Conservation (phyloP, 345 rosid species). For the Syzygium grande region DNA sequence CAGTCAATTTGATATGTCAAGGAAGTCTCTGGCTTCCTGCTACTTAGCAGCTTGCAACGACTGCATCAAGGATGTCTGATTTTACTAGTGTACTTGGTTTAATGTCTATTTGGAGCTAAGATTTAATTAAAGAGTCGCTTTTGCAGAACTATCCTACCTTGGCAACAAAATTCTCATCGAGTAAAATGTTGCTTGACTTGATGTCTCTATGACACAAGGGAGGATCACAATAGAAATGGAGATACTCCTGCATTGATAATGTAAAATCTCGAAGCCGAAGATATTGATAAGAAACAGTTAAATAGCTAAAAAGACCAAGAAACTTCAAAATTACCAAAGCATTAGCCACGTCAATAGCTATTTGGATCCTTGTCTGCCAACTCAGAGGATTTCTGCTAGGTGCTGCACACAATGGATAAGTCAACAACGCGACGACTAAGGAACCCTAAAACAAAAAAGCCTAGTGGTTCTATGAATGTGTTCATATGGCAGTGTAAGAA, state of each 20-base stretch:
- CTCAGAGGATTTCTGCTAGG: constrained; percentile 50
- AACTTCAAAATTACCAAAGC: constrained; percentile 63
- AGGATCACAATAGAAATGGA: constrained; percentile 94
- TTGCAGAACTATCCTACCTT: constrained; percentile 36
- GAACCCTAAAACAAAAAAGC: not conserved
- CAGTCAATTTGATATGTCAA: not conserved
- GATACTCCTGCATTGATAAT: constrained; percentile 62
- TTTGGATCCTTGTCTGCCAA: constrained; percentile 84
- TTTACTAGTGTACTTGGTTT: not conserved
- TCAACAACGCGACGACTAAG: not conserved
- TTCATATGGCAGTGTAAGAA: not conserved
- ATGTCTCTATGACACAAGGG: constrained; percentile 97
- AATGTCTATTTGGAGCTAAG: not conserved
- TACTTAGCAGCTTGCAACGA: not conserved
- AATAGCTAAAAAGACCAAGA: not conserved
- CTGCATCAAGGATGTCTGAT: not conserved
- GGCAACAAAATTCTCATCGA: constrained; percentile 81
- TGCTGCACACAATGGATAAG: constrained; percentile 28
- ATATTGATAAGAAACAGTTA: constrained; percentile 1
- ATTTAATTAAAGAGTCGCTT: not conserved
- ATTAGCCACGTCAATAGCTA: constrained; percentile 88
- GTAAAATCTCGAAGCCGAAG: not conserved
- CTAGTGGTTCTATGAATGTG: not conserved
- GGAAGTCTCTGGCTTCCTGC: not conserved
- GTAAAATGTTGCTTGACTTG: constrained; percentile 91